phyloP scores from a whole-genome alignment of 75 land plant species.

The Selaginella moellendorffii region DNA sequence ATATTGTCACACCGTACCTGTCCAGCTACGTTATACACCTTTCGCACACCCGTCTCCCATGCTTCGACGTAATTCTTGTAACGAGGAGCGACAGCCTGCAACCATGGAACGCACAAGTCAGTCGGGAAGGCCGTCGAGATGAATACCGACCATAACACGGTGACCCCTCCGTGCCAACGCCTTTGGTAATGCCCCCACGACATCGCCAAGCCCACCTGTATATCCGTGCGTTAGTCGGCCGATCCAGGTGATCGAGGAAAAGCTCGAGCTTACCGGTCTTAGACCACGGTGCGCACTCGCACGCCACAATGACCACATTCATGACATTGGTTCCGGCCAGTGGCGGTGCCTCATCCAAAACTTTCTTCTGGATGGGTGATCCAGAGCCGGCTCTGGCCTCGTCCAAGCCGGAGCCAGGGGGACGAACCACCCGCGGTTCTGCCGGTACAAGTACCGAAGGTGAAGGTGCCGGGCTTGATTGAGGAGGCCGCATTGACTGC shows the following conservation, averaged over 20 bases:
- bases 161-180: conserved; percentile 95
- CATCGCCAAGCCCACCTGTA: conserved; percentile 98
- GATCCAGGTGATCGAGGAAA: no score
- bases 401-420: no score
- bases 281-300: conserved; percentile 98
- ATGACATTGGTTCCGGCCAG: conserved; percentile 82
- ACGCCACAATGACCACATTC: conserved; percentile 75
- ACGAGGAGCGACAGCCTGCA: conserved; percentile 75
- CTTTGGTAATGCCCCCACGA: conserved; percentile 88
- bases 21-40: conserved; percentile 53
- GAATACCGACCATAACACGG: conserved; percentile 63
- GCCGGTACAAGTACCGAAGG: not conserved
- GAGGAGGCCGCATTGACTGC: not conserved
- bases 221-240: no score
- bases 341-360: conserved; percentile 59
- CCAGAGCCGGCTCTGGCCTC: not conserved
- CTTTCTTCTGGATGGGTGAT: no score
- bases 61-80: conserved; percentile 66
- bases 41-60: conserved; percentile 47
- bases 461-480: not conserved
- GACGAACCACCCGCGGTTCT: not conserved
- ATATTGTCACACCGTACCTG: conserved; percentile 50
- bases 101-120: no score
- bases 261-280: conserved; percentile 59
- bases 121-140: no score